These are phyloP conservation scores for Thozetella sp. DNA, from an alignment of 495 filamentous ascomycete genomes.

Conservation along the genomic window DNA sequence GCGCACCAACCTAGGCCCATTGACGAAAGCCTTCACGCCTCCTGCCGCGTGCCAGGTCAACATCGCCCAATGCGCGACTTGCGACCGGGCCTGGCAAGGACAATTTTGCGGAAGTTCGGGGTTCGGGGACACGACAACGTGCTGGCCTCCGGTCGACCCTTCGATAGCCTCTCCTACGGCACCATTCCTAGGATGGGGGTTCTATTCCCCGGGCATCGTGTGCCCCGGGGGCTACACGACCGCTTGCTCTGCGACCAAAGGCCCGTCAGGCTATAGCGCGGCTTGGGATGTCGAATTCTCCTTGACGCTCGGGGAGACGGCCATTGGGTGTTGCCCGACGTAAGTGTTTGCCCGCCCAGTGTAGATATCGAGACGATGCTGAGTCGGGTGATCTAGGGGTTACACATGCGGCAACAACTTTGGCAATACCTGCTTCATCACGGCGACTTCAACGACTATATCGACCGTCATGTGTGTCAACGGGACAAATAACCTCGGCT, in stretches of 20 bases:
- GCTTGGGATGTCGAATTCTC: not conserved
- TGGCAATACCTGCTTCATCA: not conserved
- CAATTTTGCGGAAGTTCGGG: not conserved
- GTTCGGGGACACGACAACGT: not conserved
- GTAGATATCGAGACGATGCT: not conserved
- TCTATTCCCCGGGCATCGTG: not conserved
- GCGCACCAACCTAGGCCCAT: not conserved
- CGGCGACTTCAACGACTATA: not conserved
- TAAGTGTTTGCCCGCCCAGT: not conserved
- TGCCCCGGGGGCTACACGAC: not conserved
- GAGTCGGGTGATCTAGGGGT: not conserved
- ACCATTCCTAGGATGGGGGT: not conserved
- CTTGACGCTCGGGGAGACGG: not conserved
- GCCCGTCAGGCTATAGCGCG: not conserved
- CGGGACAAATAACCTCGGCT: not conserved
- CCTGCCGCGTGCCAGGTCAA: not conserved
- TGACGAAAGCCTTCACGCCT: not conserved
- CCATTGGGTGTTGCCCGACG: not conserved
- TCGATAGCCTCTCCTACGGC: not conserved
- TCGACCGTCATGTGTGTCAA: not conserved
- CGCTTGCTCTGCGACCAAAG: not conserved
- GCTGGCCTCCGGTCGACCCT: not conserved
- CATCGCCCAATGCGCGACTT: not conserved
- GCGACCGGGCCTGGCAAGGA: not conserved
- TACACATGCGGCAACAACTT: not conserved